A percentile compares a stretch with the other conserved stretches of the same genome.
Conservation (phyloP, 371 early-diverging fungal genomes). For the Mortierella sp. region DNA sequence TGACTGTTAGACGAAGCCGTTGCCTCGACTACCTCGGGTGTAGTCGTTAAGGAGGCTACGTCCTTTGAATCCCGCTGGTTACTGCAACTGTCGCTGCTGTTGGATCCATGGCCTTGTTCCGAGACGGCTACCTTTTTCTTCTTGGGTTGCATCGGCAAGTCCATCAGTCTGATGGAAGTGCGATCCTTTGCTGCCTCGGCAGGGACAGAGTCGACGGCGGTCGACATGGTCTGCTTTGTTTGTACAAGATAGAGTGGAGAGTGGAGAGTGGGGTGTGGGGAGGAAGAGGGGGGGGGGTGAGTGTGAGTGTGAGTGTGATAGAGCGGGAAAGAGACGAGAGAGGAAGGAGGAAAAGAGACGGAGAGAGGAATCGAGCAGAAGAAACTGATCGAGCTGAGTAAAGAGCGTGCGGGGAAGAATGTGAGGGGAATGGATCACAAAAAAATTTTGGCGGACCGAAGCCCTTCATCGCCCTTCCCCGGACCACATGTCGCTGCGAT, state of each 20-base stretch:
- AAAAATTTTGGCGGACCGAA: too few species aligned
- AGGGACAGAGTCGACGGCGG: conserved; percentile 11
- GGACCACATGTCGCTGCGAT: too few species aligned
- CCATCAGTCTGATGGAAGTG: conserved; percentile 52
- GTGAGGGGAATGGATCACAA: neutral
- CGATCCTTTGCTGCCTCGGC: conserved; percentile 43
- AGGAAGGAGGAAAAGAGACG: neutral
- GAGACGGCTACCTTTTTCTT: conserved; percentile 1
- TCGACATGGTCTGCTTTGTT: conserved; percentile 13
- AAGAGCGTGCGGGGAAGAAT: neutral
- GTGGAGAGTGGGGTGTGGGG: neutral
- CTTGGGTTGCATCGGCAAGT: conserved; percentile 37
- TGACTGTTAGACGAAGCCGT: too few species aligned
- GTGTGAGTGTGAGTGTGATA: neutral
- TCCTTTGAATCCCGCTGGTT: too few species aligned
- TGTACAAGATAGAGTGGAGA: conserved; percentile 3
- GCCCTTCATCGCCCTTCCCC: too few species aligned
- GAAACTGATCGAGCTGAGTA: too few species aligned
- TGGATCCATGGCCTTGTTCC: neutral
- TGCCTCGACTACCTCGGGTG: too few species aligned
- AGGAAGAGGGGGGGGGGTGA: neutral
- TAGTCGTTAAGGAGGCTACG: too few species aligned
- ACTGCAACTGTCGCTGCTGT: neutral
- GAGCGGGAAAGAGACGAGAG: conserved; percentile 1
- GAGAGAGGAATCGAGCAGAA: neutral